Percentiles rank a stretch among this genome's conserved stretches.
phyloP scores from a whole-genome alignment of 2,329 filamentous ascomycete species.

The Elsinoe batatas region DNA sequence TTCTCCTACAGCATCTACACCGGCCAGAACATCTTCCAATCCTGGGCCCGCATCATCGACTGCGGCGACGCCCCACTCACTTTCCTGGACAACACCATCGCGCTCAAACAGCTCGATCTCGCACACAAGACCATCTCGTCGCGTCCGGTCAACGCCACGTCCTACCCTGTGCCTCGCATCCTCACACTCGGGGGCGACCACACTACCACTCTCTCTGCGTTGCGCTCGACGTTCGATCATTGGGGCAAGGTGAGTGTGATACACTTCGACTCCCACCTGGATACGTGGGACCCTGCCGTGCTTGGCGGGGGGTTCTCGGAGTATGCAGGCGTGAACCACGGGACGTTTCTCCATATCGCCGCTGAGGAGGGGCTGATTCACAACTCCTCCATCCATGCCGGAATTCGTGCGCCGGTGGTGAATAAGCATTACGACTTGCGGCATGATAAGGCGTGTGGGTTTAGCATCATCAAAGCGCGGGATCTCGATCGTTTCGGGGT shows the following conservation, averaged over 20 bases:
- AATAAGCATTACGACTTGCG: constrained; percentile 42
- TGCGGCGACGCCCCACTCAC: constrained; percentile 46
- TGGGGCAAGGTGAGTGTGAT: constrained; percentile 49
- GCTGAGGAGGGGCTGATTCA: constrained; percentile 51
- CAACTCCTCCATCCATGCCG: constrained; percentile 52
- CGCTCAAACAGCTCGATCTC: constrained; percentile 43
- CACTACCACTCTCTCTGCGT: constrained; percentile 44
- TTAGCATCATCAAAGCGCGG: constrained; percentile 46
- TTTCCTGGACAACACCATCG: constrained; percentile 42
- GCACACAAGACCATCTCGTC: constrained; percentile 42
- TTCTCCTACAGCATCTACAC: constrained; percentile 41
- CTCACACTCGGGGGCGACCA: constrained; percentile 48
- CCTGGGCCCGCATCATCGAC: constrained; percentile 45
- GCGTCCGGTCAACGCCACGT: constrained; percentile 32
- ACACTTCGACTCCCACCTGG: constrained; percentile 49
- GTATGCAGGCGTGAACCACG: constrained; percentile 51
- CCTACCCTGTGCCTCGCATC: constrained; percentile 40
- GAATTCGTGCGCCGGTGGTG: constrained; percentile 46
- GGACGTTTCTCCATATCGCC: constrained; percentile 53
- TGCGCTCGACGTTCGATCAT: constrained; percentile 39
- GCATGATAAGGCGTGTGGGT: constrained; percentile 51
- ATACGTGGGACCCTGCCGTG: constrained; percentile 48
- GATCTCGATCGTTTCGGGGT: constrained; percentile 43
- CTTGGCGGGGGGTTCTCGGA: constrained; percentile 47
- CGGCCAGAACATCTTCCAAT: constrained; percentile 32